Percentiles rank a stretch among this genome's conserved stretches.
phyloP scores from a whole-genome alignment of 257 asterid genomes.

The Gardenia jasminoides region DNA sequence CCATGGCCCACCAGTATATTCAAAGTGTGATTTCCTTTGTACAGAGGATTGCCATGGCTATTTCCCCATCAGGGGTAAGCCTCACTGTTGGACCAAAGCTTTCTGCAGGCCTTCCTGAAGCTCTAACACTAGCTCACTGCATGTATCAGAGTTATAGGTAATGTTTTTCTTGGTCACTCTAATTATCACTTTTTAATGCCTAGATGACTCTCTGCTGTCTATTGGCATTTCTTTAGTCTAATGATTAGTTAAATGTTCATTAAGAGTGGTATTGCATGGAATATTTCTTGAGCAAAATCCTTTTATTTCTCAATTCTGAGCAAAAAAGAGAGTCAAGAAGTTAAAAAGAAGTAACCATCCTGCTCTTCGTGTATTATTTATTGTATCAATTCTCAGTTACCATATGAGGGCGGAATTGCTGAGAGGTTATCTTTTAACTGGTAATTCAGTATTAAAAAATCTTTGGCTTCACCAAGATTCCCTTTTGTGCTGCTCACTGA shows the following conservation, averaged over 20 bases:
- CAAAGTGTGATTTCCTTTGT: constrained; percentile 91
- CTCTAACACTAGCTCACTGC: constrained; percentile 88
- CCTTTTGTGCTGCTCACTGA: constrained; percentile 86
- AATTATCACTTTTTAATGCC: not conserved
- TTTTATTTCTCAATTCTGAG: not conserved
- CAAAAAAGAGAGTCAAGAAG: not conserved
- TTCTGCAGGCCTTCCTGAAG: constrained; percentile 85
- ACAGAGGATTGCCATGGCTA: constrained; percentile 91
- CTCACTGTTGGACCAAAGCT: constrained; percentile 56
- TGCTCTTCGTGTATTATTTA: not conserved
- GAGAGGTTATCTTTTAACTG: constrained; percentile 40
- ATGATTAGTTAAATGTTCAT: not conserved
- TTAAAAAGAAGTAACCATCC: not conserved
- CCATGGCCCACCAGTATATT: constrained; percentile 91
- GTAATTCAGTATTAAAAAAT: constrained; percentile 64
- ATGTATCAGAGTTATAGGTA: constrained; percentile 92
- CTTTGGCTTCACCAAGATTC: constrained; percentile 99
- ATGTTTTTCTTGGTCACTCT: not conserved
- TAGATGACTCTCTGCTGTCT: too few species aligned
- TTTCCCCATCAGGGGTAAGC: constrained; percentile 70
- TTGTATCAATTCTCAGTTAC: constrained; percentile 40
- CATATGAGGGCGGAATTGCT: constrained; percentile 76
- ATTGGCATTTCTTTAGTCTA: too few species aligned
- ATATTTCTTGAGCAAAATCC: not conserved
- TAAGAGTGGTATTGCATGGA: not conserved